Conservation (phyloP, 768 basidiomycete genomes). For the Boletales sp. region DNA sequence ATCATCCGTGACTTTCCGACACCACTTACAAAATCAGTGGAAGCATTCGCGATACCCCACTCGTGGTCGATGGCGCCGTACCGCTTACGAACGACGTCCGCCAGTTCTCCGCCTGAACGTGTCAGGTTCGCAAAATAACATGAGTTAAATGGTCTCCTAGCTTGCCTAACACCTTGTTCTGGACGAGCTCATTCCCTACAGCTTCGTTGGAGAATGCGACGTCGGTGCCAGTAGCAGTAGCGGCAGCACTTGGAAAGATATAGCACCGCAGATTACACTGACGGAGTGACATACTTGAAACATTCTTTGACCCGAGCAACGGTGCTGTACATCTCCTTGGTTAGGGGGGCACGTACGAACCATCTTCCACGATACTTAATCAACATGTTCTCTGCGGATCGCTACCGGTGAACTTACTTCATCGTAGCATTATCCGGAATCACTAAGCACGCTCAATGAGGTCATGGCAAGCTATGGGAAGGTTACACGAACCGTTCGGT, state of each 20-base stretch:
- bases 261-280: background rate
- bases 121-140: background rate
- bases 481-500: constrained; percentile 51
- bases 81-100: constrained; percentile 53
- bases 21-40: constrained; percentile 74
- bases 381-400: background rate
- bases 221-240: constrained; percentile 61
- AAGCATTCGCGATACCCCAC: constrained; percentile 66
- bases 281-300: constrained; percentile 52
- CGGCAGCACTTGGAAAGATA: constrained; percentile 52
- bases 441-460: constrained; percentile 40
- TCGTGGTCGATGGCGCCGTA: constrained; percentile 62
- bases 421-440: constrained; percentile 81
- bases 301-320: constrained; percentile 63
- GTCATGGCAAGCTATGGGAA: background rate
- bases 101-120: constrained; percentile 57
- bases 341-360: constrained; percentile 69
- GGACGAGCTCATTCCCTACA: constrained; percentile 54
- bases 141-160: background rate
- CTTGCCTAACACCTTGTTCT: constrained; percentile 62
- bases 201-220: constrained; percentile 38
- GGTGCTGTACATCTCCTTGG: constrained; percentile 55
- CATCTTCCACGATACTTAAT: constrained; percentile 39
- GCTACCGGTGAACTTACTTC: constrained; percentile 39
- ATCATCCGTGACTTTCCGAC: background rate